Percentiles rank a stretch among this genome's conserved stretches.
These are phyloP conservation scores for Acanthamoeba healyi DNA, from an alignment of 208 protist species.

Conservation along the genomic window DNA sequence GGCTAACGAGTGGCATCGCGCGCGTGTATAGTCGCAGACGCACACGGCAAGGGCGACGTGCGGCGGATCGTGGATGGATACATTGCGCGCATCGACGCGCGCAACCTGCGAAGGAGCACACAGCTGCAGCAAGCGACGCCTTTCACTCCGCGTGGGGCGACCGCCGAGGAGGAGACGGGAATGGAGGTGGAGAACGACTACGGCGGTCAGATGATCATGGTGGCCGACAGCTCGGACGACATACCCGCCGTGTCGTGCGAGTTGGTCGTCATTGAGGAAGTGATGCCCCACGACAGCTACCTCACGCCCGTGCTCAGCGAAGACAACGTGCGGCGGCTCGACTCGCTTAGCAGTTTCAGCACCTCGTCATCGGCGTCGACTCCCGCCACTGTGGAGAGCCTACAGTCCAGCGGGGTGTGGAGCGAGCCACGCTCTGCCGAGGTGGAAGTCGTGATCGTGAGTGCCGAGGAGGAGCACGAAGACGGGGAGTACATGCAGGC, in stretches of 20 bases:
- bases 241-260: neutral
- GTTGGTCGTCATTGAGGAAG: neutral
- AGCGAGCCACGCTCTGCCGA: no score
- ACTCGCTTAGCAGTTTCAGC: no score
- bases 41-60: constrained; percentile 7
- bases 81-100: neutral
- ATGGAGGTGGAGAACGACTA: neutral
- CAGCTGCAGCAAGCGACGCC: neutral
- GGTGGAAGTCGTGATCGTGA: neutral
- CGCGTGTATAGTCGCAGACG: neutral
- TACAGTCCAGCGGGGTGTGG: no score
- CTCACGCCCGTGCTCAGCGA: neutral
- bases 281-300: neutral
- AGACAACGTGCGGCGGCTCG: neutral
- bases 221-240: neutral
- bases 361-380: no score
- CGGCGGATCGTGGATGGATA: neutral
- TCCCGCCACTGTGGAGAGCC: no score
- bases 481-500: neutral
- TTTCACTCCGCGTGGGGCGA: no score
- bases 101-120: neutral
- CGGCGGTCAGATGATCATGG: neutral
- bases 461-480: neutral
- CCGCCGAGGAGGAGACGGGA: neutral
- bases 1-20: no score